phyloP scores from a whole-genome alignment of 75 land plant genomes.

The Pinus tabuliformis region DNA sequence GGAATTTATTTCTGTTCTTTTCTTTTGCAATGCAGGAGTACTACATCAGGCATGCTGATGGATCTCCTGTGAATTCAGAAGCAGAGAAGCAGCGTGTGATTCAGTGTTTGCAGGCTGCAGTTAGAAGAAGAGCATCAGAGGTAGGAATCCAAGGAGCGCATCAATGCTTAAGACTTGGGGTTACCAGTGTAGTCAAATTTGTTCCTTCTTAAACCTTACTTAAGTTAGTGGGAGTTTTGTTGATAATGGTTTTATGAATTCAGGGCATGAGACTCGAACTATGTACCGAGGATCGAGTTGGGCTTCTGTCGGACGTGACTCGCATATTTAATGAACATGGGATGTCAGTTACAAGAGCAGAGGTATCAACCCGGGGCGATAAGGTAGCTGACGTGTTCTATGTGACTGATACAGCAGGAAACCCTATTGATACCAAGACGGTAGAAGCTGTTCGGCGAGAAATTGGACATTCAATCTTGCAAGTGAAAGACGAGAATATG shows the following conservation, averaged over 20 bases:
- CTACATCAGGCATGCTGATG: constrained; percentile 82
- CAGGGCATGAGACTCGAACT: constrained; percentile 91
- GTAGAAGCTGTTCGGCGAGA: constrained; percentile 56
- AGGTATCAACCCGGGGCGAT: constrained; percentile 56
- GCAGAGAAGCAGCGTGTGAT: constrained; percentile 63
- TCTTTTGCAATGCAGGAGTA: constrained; percentile 43
- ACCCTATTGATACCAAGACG: constrained; percentile 44
- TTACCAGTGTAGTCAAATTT: too few species aligned
- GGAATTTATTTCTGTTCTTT: background rate
- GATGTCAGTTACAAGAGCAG: constrained; percentile 78
- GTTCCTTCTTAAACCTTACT: too few species aligned
- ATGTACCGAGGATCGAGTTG: constrained; percentile 51
- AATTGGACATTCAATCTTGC: constrained; percentile 37
- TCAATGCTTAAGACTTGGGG: too few species aligned
- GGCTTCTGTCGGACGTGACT: constrained; percentile 79
- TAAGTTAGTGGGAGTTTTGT: too few species aligned
- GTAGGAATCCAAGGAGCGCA: constrained; percentile 18
- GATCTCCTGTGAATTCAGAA: constrained; percentile 57
- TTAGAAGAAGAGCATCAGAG: constrained; percentile 63
- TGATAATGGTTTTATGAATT: background rate
- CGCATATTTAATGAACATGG: constrained; percentile 91
- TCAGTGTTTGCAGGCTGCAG: constrained; percentile 79
- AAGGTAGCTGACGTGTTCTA: constrained; percentile 68
- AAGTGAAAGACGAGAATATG: constrained; percentile 28
- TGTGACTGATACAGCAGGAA: constrained; percentile 65